phyloP scores from a whole-genome alignment of 2,329 filamentous ascomycete species.

The Neodidymelliopsis sp. region DNA sequence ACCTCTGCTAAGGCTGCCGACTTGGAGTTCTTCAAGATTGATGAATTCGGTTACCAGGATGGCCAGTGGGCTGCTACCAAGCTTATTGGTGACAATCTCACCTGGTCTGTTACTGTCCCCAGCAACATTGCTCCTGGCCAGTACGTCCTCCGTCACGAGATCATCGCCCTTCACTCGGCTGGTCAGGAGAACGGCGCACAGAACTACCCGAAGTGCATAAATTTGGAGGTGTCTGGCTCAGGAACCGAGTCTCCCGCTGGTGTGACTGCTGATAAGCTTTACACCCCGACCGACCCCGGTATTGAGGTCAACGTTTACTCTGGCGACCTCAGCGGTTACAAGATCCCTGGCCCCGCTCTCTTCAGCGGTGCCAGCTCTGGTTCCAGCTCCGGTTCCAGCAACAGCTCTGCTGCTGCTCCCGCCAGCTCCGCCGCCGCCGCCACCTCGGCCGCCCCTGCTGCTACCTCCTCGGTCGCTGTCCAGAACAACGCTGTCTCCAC shows the following conservation, averaged over 20 bases:
- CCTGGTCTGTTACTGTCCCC: constrained; percentile 61
- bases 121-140: constrained; percentile 61
- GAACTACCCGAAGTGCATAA: constrained; percentile 58
- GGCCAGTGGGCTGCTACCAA: constrained; percentile 64
- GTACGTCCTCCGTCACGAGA: constrained; percentile 67
- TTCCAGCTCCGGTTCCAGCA: constrained; percentile 15
- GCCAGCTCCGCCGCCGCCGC: constrained; percentile 15
- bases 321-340: constrained; percentile 50
- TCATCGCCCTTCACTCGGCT: constrained; percentile 66
- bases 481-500: constrained; percentile 9
- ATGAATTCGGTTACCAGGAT: constrained; percentile 61
- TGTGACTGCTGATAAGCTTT: constrained; percentile 60
- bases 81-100: constrained; percentile 57
- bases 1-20: constrained; percentile 60
- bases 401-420: constrained; percentile 17
- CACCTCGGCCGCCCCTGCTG: constrained; percentile 6
- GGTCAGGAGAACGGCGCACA: constrained; percentile 54
- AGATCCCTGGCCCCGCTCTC: constrained; percentile 60
- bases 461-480: constrained; percentile 12
- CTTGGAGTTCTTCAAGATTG: constrained; percentile 71
- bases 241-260: constrained; percentile 58
- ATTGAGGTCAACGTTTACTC: constrained; percentile 68
- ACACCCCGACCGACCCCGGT: constrained; percentile 65
- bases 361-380: constrained; percentile 32
- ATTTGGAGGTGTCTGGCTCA: constrained; percentile 65